Percentiles rank a stretch among this genome's conserved stretches.
Evolutionary conservation across 495 filamentous ascomycete species (phyloP).

Genomic region (Penicillium pulvis): DNA sequence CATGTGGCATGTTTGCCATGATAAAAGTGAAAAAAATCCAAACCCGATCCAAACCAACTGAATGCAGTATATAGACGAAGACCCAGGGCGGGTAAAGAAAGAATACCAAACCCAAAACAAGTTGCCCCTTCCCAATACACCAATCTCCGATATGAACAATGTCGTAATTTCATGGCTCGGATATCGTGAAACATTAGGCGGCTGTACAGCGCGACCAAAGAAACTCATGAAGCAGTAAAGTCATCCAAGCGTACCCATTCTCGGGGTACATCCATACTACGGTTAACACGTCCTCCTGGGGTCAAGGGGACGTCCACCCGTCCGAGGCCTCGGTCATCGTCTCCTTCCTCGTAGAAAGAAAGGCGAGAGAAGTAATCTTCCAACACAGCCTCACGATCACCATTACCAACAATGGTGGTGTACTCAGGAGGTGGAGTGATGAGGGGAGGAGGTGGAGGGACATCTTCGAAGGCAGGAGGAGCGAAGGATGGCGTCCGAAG

Average conservation of each 20-base stretch:
- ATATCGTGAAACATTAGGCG: constrained; percentile 19
- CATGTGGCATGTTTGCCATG: not conserved
- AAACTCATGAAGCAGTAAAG: constrained; percentile 27
- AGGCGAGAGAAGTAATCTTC: constrained; percentile 88
- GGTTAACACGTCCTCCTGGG: constrained; percentile 66
- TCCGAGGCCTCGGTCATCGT: constrained; percentile 51
- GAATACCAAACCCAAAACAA: not conserved
- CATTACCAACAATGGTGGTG: constrained; percentile 77
- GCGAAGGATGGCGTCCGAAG: constrained; percentile 86
- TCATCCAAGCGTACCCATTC: constrained; percentile 56
- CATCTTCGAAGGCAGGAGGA: constrained; percentile 87
- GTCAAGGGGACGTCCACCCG: constrained; percentile 69
- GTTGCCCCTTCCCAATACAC: constrained; percentile 6
- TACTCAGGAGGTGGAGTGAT: constrained; percentile 89
- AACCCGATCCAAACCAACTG: not conserved
- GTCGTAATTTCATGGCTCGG: constrained; percentile 36
- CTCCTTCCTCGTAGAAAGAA: constrained; percentile 62
- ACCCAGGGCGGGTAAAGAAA: not conserved
- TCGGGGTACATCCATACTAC: constrained; percentile 67
- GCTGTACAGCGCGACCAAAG: not conserved
- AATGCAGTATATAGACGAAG: not conserved
- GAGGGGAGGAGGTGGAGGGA: constrained; percentile 80
- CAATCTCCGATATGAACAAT: constrained; percentile 22
- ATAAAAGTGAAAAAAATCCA: not conserved
- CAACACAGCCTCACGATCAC: constrained; percentile 71